These are phyloP conservation scores for Lactarius indigo DNA, from an alignment of 768 basidiomycete genomes.

Conservation along the genomic window DNA sequence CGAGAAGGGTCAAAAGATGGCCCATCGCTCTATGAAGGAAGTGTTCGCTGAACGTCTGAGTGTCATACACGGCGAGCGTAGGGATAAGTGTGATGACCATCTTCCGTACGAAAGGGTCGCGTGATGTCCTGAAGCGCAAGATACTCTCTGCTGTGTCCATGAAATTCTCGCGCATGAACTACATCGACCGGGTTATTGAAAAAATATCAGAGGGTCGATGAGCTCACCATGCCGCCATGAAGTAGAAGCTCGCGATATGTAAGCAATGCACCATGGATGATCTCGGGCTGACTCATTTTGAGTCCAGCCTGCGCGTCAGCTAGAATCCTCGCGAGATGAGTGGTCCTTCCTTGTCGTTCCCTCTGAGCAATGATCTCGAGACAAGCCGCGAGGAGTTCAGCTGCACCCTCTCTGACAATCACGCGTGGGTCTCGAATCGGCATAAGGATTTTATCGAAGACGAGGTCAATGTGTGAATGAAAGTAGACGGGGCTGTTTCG, in stretches of 20 bases:
- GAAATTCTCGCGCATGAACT: constrained; percentile 90
- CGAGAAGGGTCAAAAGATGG: constrained; percentile 81
- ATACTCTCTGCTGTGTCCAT: constrained; percentile 87
- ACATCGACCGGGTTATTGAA: constrained; percentile 5
- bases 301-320: constrained; percentile 83
- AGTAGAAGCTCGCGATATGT: constrained; percentile 89
- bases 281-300: constrained; percentile 76
- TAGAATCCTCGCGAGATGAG: constrained; percentile 74
- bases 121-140: constrained; percentile 79
- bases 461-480: constrained; percentile 79
- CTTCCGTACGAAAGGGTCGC: constrained; percentile 84
- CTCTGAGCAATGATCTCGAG: constrained; percentile 80
- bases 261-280: constrained; percentile 88
- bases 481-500: constrained; percentile 85
- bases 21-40: constrained; percentile 94
- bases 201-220: background rate
- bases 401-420: constrained; percentile 89
- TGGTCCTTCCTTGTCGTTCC: constrained; percentile 61
- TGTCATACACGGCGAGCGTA: constrained; percentile 90
- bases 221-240: constrained; percentile 88
- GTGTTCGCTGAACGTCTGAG: constrained; percentile 85
- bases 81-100: constrained; percentile 97
- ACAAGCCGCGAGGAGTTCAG: constrained; percentile 90
- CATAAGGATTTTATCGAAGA: constrained; percentile 90
- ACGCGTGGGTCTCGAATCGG: constrained; percentile 86